These are phyloP conservation scores for Golubevia sp. DNA, from an alignment of 1,284 basidiomycete genomes.

Conservation along the genomic window DNA sequence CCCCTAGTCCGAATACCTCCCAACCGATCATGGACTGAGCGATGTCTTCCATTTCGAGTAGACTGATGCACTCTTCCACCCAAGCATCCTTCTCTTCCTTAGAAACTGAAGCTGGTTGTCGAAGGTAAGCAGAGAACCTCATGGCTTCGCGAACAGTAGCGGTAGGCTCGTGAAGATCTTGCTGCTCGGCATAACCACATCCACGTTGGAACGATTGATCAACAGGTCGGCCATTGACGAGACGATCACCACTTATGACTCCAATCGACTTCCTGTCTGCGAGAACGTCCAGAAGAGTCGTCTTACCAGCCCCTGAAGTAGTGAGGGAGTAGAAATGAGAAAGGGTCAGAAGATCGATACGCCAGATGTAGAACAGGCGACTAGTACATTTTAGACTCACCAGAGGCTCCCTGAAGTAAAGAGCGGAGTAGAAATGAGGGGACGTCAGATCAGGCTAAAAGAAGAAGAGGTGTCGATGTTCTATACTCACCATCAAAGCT, in stretches of 20 bases:
- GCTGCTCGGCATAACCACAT: constrained; percentile 52
- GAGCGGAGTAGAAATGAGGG: no score
- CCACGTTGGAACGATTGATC: constrained; percentile 43
- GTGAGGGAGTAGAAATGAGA: no score
- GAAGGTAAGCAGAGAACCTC: constrained; percentile 50
- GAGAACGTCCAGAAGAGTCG: constrained; percentile 52
- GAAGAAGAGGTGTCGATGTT: background rate
- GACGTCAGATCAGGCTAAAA: no score
- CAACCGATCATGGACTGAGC: constrained; percentile 49
- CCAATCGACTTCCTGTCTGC: constrained; percentile 51
- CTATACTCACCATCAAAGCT: constrained; percentile 31
- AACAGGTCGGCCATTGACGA: constrained; percentile 44
- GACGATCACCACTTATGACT: constrained; percentile 39
- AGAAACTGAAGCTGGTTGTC: constrained; percentile 29
- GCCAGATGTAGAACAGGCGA: no score
- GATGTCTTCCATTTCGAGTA: constrained; percentile 42
- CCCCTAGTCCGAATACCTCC: constrained; percentile 16
- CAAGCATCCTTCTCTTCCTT: constrained; percentile 48
- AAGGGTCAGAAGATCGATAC: no score
- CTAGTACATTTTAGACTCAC: no score
- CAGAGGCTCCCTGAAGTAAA: constrained; percentile 14
- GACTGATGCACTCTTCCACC: constrained; percentile 53
- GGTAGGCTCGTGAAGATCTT: constrained; percentile 53
- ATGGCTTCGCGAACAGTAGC: constrained; percentile 49
- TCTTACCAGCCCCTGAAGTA: constrained; percentile 57